Evolutionary conservation across 1,284 basidiomycete genomes (phyloP).

Genomic region (Farysia itapuensis): DNA sequence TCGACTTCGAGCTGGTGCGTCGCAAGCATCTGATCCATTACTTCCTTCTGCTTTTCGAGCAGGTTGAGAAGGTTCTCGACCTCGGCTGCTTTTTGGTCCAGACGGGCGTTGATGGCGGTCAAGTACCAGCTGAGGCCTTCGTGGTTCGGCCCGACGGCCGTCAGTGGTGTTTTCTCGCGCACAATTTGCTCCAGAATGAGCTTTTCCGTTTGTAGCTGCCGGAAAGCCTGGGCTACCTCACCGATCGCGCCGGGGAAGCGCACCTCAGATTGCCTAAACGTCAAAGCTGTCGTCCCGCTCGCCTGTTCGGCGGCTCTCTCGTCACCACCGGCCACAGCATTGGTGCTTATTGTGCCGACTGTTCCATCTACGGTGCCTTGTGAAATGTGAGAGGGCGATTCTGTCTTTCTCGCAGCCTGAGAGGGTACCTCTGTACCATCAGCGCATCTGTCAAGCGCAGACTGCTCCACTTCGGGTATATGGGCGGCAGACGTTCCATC

Average conservation of each 20-base stretch:
- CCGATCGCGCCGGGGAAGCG: slow-evolving; percentile 45
- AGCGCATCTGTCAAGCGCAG: too few species aligned
- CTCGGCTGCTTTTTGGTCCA: slow-evolving; percentile 36
- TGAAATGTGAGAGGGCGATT: too few species aligned
- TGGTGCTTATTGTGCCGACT: too few species aligned
- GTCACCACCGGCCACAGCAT: too few species aligned
- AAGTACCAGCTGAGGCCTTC: slow-evolving; percentile 36
- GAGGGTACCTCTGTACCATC: too few species aligned
- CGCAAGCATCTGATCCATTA: slow-evolving; percentile 52
- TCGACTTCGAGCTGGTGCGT: slow-evolving; percentile 46
- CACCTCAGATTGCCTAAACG: too few species aligned
- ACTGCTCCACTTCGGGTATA: too few species aligned
- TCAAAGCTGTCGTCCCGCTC: too few species aligned
- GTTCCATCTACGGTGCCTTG: too few species aligned
- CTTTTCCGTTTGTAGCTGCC: slow-evolving; percentile 51
- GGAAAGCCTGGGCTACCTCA: slow-evolving; percentile 45
- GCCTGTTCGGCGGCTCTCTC: too few species aligned
- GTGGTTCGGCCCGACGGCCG: slow-evolving; percentile 25
- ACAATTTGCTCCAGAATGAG: slow-evolving; percentile 42
- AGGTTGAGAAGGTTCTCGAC: slow-evolving; percentile 47
- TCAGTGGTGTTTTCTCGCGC: slow-evolving; percentile 46
- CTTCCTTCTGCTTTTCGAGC: slow-evolving; percentile 47
- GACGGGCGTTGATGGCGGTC: slow-evolving; percentile 32
- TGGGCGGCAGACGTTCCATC: too few species aligned
- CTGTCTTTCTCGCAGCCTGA: too few species aligned